phyloP scores from a whole-genome alignment of 306 rosid genomes.

The Cucumis cinereus region DNA sequence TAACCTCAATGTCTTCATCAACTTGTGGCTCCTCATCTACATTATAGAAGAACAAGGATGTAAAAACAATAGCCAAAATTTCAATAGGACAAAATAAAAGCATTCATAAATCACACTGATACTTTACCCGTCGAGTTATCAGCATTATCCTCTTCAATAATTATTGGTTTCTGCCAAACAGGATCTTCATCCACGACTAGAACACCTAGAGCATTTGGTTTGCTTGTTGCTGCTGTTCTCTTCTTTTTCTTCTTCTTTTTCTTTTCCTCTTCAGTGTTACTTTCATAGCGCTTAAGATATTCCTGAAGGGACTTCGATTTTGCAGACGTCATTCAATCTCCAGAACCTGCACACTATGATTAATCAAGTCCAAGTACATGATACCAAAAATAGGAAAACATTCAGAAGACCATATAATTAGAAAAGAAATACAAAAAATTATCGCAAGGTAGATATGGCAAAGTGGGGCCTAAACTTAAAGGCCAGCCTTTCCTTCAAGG shows the following conservation, averaged over 20 bases:
- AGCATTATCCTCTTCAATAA: slow-evolving; percentile 42
- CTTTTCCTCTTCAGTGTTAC: slow-evolving; percentile 36
- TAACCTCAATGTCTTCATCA: slow-evolving; percentile 82
- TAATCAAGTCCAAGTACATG: neutral
- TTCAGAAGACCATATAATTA: neutral
- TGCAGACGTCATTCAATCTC: slow-evolving; percentile 21
- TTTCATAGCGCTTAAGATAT: slow-evolving; percentile 59
- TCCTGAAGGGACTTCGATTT: slow-evolving; percentile 51
- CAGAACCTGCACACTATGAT: neutral
- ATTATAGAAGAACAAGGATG: neutral
- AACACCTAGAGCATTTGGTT: slow-evolving; percentile 37
- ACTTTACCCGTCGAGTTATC: slow-evolving; percentile 35
- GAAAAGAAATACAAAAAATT: neutral
- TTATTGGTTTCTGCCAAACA: slow-evolving; percentile 72
- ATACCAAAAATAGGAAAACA: neutral
- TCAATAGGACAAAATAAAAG: neutral
- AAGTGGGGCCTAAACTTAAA: neutral
- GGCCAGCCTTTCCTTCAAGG: no score
- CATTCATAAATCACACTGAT: neutral
- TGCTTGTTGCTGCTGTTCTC: slow-evolving; percentile 22
- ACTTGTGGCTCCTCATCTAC: slow-evolving; percentile 57
- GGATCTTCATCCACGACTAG: slow-evolving; percentile 78
- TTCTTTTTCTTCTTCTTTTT: slow-evolving; percentile 32
- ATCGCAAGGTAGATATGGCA: neutral
- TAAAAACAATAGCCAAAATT: neutral